Base-by-base conservation (phyloP, 495 filamentous ascomycete genomes). In the Pseudoneurospora amorphoporcata region DNA sequence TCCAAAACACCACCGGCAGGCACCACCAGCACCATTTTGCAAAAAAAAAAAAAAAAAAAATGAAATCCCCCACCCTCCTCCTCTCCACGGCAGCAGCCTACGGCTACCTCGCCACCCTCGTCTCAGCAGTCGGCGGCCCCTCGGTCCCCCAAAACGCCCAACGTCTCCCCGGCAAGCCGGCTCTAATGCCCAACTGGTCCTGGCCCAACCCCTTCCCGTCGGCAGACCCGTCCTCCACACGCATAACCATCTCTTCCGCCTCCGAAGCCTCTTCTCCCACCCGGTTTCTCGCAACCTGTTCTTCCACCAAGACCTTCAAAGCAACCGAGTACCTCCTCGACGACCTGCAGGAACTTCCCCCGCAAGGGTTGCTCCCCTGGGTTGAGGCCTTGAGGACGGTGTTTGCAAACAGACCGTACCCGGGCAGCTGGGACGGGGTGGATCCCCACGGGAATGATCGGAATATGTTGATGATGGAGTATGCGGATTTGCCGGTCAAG, bases 371-470 rank as follows among this genome's bases (percentile, higher is more conserved):
- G 38, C 39, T 73, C 17, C 75, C 73, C 4, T 82, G 72, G 75
- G 74, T 72, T 61, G 76, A 78, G 42, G 79, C 76, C 10, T 75
- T 82, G 58, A 78, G 79, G 41, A 73, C 70, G 23, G 68, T 81
- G 32, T 82, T 82, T 65, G 19, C 69, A 39, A 35, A 70, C n/a
- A 74, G 78, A 32, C 53, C 75, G 40, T 82, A 81, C 71, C 81
- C 81, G 4, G 81, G 81, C 23, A 73, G 74, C 53, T 82, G 81
- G 81, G 79, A 81, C 61, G 81, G 81, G 65, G 73, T 80, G 39
- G 81, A 82, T 72, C 79, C 77, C 3, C 81, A 82, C 76, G 76
- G 76, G 41, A 79, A 81, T 74, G 80, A 81, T 70, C 76, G 81
- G 39, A 70, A 74, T 35, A 53, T 82, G 69, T 73, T 82, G 37